Percentiles rank a stretch among this genome's conserved stretches.
These are phyloP conservation scores for Alliaria petiolata DNA, from an alignment of 345 rosid species.

Conservation along the genomic window DNA sequence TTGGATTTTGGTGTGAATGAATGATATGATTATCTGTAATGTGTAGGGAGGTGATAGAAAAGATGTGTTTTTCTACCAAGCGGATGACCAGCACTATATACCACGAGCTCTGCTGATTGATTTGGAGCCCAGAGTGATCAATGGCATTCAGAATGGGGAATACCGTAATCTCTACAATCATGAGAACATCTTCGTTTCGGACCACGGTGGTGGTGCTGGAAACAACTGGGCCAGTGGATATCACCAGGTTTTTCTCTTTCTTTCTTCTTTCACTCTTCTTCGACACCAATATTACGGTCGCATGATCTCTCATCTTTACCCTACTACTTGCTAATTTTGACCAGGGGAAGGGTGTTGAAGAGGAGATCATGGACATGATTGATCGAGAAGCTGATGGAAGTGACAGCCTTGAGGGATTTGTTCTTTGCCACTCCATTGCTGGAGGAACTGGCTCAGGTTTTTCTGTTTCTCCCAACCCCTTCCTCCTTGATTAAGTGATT, in stretches of 20 bases:
- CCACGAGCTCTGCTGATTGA: conserved; percentile 94
- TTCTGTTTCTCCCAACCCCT: background rate
- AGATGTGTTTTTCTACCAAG: conserved; percentile 98
- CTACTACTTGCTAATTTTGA: conserved; percentile 10
- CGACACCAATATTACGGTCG: background rate
- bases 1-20: background rate
- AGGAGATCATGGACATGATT: conserved; percentile 98
- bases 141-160: conserved; percentile 91
- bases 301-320: background rate
- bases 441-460: conserved; percentile 99
- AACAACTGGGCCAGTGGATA: conserved; percentile 99
- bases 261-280: background rate
- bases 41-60: conserved; percentile 96
- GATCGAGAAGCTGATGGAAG: conserved; percentile 99
- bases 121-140: conserved; percentile 96
- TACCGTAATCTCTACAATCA: conserved; percentile 93
- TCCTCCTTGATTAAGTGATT: no score
- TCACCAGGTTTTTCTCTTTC: conserved; percentile 65
- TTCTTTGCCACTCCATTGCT: conserved; percentile 91
- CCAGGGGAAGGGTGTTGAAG: conserved; percentile 93
- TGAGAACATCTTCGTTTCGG: conserved; percentile 78
- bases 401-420: conserved; percentile 98
- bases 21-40: background rate
- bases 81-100: conserved; percentile 95
- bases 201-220: conserved; percentile 99